Conservation (phyloP, 2,329 filamentous ascomycete species). For the Bimuria novae-zelandiae region DNA sequence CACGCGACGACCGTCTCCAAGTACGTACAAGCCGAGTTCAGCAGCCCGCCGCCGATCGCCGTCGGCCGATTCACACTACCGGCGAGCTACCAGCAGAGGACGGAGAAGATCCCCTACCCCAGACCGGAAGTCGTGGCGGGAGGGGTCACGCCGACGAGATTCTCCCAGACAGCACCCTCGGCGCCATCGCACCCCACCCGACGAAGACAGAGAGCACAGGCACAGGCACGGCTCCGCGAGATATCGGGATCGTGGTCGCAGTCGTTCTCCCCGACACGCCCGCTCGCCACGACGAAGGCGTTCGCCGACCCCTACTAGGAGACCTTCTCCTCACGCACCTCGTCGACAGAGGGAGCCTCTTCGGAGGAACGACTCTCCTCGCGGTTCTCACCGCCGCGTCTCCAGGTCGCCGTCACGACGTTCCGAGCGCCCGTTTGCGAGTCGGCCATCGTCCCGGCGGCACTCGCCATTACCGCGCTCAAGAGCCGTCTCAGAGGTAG, state of each 20-base stretch:
- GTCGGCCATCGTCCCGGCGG: conserved; percentile 26
- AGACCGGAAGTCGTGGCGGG: conserved; percentile 36
- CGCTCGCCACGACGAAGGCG: conserved; percentile 37
- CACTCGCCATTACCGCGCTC: conserved; percentile 35
- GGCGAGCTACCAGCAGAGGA: conserved; percentile 33
- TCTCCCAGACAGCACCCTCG: conserved; percentile 37
- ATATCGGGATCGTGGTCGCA: conserved; percentile 31
- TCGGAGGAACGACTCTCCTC: conserved; percentile 32
- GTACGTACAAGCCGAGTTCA: conserved; percentile 39
- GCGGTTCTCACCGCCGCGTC: conserved; percentile 29
- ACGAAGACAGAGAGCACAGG: conserved; percentile 25
- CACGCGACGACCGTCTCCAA: conserved; percentile 41
- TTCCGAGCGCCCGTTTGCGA: conserved; percentile 21
- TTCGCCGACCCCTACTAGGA: conserved; percentile 31
- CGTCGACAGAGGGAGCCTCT: conserved; percentile 24
- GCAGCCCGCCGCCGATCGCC: conserved; percentile 47
- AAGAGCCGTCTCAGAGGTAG: conserved; percentile 38
- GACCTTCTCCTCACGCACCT: conserved; percentile 27
- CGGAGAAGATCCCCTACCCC: conserved; percentile 40
- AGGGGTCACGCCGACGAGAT: conserved; percentile 30
- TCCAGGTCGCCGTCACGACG: conserved; percentile 35
- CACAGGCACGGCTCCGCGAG: conserved; percentile 23
- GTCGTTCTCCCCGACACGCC: conserved; percentile 28
- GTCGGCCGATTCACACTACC: conserved; percentile 47
- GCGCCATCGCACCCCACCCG: conserved; percentile 30